Conservation (phyloP, 441 rosid species). For the Flueggea neowawraea region DNA sequence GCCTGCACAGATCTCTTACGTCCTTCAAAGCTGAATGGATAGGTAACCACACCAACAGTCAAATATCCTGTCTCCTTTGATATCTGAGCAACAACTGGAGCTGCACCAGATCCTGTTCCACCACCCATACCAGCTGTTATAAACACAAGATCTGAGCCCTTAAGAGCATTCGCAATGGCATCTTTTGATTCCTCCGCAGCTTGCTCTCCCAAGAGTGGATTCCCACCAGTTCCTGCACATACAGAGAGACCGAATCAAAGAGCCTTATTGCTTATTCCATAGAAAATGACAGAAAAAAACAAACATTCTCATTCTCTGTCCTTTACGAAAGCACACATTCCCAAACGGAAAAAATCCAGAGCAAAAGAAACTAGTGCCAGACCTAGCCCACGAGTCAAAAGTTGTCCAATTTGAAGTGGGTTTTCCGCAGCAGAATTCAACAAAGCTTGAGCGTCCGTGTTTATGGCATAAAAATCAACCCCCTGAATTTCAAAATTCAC, state of each 20-base stretch:
- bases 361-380: constrained; percentile 7
- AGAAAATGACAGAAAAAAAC: background rate
- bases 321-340: background rate
- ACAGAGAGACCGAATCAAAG: constrained; percentile 13
- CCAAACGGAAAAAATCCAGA: background rate
- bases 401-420: constrained; percentile 97
- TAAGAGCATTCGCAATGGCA: constrained; percentile 79
- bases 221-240: constrained; percentile 88
- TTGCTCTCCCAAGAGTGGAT: constrained; percentile 89
- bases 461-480: constrained; percentile 89
- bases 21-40: constrained; percentile 99
- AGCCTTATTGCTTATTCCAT: background rate
- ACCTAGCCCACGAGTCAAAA: constrained; percentile 97
- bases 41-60: constrained; percentile 98
- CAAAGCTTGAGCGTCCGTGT: constrained; percentile 94
- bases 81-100: constrained; percentile 96
- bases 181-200: constrained; percentile 98
- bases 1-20: constrained; percentile 96
- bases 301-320: background rate
- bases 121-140: constrained; percentile 99
- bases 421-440: constrained; percentile 79
- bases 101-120: constrained; percentile 99
- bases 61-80: constrained; percentile 90
- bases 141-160: constrained; percentile 98
- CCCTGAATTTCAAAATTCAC: constrained; percentile 39